A percentile compares a stretch with the other conserved stretches of the same genome.
Conservation (phyloP, 2,329 filamentous ascomycete species). For the Beauveria pseudobassiana region DNA sequence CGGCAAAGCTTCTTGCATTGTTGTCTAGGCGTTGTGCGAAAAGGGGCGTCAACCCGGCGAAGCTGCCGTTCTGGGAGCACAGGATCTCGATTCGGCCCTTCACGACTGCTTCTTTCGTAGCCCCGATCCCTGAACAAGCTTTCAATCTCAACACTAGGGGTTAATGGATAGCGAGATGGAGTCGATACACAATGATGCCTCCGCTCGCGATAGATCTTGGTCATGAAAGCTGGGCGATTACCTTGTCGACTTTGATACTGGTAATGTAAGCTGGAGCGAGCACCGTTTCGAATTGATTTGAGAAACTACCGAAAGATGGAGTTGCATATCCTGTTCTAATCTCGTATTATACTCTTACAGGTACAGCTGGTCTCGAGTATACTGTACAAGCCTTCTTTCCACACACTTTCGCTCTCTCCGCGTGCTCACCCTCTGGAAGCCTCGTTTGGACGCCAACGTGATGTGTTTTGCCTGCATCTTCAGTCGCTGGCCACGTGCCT, state of each 20-base stretch:
- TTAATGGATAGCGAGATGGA: not conserved
- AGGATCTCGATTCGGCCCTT: not conserved
- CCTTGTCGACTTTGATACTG: not conserved
- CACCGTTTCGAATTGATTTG: constrained; percentile 1
- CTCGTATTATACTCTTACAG: not conserved
- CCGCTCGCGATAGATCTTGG: not conserved
- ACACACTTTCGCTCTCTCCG: not conserved
- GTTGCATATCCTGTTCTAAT: not conserved
- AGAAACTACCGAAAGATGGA: not conserved
- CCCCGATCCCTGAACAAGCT: not conserved
- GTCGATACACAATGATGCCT: too few species aligned
- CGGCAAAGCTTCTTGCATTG: not conserved
- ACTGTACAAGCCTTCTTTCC: not conserved
- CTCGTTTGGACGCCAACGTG: not conserved
- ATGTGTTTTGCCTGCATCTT: not conserved
- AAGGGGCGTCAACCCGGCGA: not conserved
- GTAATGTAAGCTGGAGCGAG: not conserved
- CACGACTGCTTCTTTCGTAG: not conserved
- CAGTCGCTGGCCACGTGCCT: not conserved
- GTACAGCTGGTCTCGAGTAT: not conserved
- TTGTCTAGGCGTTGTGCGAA: not conserved
- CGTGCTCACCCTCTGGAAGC: not conserved
- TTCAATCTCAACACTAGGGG: not conserved
- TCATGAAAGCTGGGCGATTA: not conserved
- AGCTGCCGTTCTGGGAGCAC: not conserved